Evolutionary conservation across 1,139 yeast genomes (phyloP).

Genomic region (Zhuliangozyma blackwelliae): DNA sequence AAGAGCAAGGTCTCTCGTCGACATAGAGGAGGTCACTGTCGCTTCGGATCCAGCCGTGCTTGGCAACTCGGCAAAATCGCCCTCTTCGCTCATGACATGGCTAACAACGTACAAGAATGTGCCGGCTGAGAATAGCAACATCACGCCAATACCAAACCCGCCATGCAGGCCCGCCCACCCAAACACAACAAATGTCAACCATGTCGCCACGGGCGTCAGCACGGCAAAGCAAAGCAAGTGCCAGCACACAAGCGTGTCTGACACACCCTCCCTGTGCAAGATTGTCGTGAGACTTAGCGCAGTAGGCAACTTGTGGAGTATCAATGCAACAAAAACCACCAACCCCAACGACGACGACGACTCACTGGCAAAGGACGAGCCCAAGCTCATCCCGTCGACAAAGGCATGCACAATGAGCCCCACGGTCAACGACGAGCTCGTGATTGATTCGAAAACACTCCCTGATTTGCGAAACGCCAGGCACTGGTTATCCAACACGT

Average conservation of each 20-base stretch:
- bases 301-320: slow-evolving; percentile 74
- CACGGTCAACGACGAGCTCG: slow-evolving; percentile 43
- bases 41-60: slow-evolving; percentile 9
- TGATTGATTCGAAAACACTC: slow-evolving; percentile 20
- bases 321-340: slow-evolving; percentile 55
- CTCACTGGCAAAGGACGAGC: slow-evolving; percentile 49
- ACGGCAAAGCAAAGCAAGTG: slow-evolving; percentile 46
- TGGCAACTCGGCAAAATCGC: slow-evolving; percentile 1
- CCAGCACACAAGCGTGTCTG: slow-evolving; percentile 27
- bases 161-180: slow-evolving; percentile 20
- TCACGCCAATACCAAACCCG: slow-evolving; percentile 44
- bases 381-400: slow-evolving; percentile 75
- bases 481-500: slow-evolving; percentile 39
- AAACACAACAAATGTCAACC: slow-evolving; percentile 41
- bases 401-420: slow-evolving; percentile 65
- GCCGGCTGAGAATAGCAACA: slow-evolving; percentile 65
- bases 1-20: slow-evolving; percentile 8
- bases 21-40: slow-evolving; percentile 3
- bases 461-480: slow-evolving; percentile 7
- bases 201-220: slow-evolving; percentile 51
- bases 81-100: slow-evolving; percentile 48
- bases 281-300: slow-evolving; percentile 65
- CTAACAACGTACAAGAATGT: slow-evolving; percentile 68
- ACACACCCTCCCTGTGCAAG: slow-evolving; percentile 36
- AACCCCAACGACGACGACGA: slow-evolving; percentile 43